A percentile compares a stretch with the other conserved stretches of the same genome.
Conservation (phyloP, 139 green algal species). For the Zygnema cylindricum region DNA sequence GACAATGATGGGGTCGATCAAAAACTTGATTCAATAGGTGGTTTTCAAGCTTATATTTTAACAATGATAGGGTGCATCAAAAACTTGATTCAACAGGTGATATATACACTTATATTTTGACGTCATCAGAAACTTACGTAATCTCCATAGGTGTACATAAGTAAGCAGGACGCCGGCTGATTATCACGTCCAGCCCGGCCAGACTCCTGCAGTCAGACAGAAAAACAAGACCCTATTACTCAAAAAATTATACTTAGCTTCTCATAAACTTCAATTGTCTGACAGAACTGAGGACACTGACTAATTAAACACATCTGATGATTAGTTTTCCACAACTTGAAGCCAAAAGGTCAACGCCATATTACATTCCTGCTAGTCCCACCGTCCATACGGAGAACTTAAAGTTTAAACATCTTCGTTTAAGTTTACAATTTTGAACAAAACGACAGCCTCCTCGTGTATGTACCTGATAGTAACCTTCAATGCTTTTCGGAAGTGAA, state of each 20-base stretch:
- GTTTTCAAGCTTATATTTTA: slow-evolving; percentile 20
- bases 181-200: slow-evolving; percentile 56
- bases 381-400: too few relatives aligned
- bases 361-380: too few relatives aligned
- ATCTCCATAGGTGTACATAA: slow-evolving; percentile 61
- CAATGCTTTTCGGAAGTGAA: slow-evolving; percentile 64
- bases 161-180: slow-evolving; percentile 47
- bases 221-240: not conserved
- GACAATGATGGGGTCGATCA: not conserved
- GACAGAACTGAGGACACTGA: too few relatives aligned
- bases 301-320: too few relatives aligned
- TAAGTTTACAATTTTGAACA: too few relatives aligned
- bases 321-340: too few relatives aligned
- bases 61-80: not conserved
- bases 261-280: too few relatives aligned
- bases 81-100: not conserved
- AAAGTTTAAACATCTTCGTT: too few relatives aligned
- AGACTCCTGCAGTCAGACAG: slow-evolving; percentile 55
- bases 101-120: too few relatives aligned
- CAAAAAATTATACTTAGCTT: not conserved
- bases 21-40: not conserved
- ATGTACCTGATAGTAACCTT: slow-evolving; percentile 71
- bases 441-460: too few relatives aligned
- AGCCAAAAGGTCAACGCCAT: too few relatives aligned
- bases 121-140: too few relatives aligned